Conservation (phyloP, 768 basidiomycete species). For the Boletellus ananiceps region DNA sequence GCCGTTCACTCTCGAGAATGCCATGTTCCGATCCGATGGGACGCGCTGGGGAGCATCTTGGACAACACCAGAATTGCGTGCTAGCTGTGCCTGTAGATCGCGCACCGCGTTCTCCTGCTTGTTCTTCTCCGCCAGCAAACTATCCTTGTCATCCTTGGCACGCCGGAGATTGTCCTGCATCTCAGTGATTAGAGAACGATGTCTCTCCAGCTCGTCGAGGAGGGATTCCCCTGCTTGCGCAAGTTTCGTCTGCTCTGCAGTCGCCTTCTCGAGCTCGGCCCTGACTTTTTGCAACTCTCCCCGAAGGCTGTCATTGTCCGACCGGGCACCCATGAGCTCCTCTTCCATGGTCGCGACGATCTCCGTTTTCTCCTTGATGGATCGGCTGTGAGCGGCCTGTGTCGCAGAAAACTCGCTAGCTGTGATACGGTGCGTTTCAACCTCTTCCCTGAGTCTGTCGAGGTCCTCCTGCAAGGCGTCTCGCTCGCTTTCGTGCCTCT, state of each 20-base stretch:
- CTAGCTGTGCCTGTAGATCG: constrained; percentile 72
- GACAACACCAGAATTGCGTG: constrained; percentile 42
- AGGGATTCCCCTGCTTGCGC: constrained; percentile 70
- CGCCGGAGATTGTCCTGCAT: constrained; percentile 73
- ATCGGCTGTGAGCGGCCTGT: constrained; percentile 42
- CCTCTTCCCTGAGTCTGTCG: constrained; percentile 46
- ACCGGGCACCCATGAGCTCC: constrained; percentile 40
- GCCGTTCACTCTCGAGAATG: constrained; percentile 55
- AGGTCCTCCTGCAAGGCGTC: constrained; percentile 41
- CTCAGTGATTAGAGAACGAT: constrained; percentile 72
- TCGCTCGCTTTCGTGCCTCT: constrained; percentile 19
- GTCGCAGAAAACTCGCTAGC: constrained; percentile 38
- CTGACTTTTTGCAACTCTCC: constrained; percentile 44
- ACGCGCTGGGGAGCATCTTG: constrained; percentile 47
- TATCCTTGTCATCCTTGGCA: constrained; percentile 80
- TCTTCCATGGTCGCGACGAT: constrained; percentile 46
- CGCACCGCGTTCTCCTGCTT: constrained; percentile 65
- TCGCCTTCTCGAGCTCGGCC: constrained; percentile 55
- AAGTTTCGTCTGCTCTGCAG: constrained; percentile 55
- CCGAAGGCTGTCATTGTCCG: constrained; percentile 41
- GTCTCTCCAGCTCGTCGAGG: constrained; percentile 69
- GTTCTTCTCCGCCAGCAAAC: constrained; percentile 64
- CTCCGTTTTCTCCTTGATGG: constrained; percentile 47
- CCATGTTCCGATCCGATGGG: constrained; percentile 45
- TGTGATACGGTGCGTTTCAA: constrained; percentile 45